Evolutionary conservation across 345 rosid genomes (phyloP).

Genomic region (Triadica sebifera): DNA sequence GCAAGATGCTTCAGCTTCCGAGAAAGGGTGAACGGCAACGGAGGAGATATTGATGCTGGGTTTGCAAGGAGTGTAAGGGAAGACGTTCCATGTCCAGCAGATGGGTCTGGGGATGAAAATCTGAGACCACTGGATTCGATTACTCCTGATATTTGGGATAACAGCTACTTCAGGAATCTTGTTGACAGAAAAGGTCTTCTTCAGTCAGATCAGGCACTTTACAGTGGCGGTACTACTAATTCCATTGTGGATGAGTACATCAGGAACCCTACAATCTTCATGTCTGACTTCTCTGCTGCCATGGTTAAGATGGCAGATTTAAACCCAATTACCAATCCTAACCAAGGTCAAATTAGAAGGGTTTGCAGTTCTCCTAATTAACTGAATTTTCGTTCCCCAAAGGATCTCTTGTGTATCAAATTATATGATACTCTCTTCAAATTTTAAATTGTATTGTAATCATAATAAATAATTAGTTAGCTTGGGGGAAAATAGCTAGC

Average conservation of each 20-base stretch:
- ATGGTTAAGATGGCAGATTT: constrained; percentile 8
- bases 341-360: background rate
- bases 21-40: background rate
- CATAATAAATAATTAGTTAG: too few relatives aligned
- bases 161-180: constrained; percentile 4
- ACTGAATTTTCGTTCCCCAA: background rate
- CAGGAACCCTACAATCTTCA: background rate
- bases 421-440: too few relatives aligned
- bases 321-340: background rate
- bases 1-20: constrained; percentile 3
- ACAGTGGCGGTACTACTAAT: background rate
- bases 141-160: background rate
- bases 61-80: background rate
- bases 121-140: background rate
- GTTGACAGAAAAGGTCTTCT: constrained; percentile 1
- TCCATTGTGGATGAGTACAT: constrained; percentile 6
- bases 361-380: background rate
- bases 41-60: background rate
- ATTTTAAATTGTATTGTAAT: too few relatives aligned
- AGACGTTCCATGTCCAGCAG: constrained; percentile 6
- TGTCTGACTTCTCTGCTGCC: background rate
- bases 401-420: too few relatives aligned
- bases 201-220: constrained; percentile 8
- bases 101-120: constrained; percentile 5
- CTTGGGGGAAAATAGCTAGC: too few relatives aligned